Base-by-base conservation (phyloP, 139 green algal species). In the Auxenochlorella pyrenoidosa region DNA sequence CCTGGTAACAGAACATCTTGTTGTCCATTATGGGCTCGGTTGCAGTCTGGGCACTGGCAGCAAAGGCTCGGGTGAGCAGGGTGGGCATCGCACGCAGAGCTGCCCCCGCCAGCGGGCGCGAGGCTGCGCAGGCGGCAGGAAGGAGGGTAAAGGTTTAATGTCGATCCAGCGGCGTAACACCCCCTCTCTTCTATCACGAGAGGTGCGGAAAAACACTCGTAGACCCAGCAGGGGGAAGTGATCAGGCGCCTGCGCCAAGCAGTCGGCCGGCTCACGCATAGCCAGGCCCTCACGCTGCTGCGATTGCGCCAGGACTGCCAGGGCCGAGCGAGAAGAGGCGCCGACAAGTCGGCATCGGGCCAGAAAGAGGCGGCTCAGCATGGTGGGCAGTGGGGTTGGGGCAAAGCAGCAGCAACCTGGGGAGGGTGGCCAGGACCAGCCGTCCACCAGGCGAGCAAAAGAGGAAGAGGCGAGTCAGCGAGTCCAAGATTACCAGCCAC, bases 1-100 rank as follows among this genome's bases (percentile, higher is more conserved):
- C 66, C 66, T 75, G 66, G n/a, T 75, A 75, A n/a, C 66, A 75
- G n/a, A 75, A 75, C 66, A 75, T 75, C 59, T 68, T 68, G 5
- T 59, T 60, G 41, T 63, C 41, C 75, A 82, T 59, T 43, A 60
- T 65, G 43, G 75, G 75, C 75, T 78, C 36, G 24, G 30, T 59
- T 32, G n/a, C 51, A 1, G 76, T 5, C 51, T 65, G 38, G 26
- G 75, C 76, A 8, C 26, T 28, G 0, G 32, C 32, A 70, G 32
- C 32, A 63, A 16, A 24, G 19, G 76, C 10, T 2, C 0, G 22
- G 47, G 34, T 41, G 21, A 43, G 51, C 40, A 83, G 76, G 38
- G 16, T 13, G 32, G 40, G 41, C 41, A 8, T 13, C 28, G 41
- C n/a, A n/a, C 19, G n/a, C 47, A 32, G 51, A 6, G 76, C 75